Conservation (phyloP, 257 asterid species). For the Verbena officinalis region DNA sequence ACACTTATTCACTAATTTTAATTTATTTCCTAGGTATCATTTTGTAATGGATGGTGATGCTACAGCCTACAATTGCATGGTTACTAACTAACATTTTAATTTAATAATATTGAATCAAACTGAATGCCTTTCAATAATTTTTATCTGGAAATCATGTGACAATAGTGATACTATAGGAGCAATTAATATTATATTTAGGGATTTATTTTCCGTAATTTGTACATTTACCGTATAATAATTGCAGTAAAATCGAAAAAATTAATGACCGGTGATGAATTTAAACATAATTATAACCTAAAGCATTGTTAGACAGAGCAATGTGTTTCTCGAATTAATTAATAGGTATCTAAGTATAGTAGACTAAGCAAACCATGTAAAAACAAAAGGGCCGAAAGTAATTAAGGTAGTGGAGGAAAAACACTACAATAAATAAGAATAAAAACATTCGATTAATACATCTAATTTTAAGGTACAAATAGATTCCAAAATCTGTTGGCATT, state of each 20-base stretch:
- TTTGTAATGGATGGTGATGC: no score
- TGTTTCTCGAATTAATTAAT: background rate
- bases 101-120: background rate
- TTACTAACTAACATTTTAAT: no score
- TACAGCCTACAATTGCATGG: background rate
- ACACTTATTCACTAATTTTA: background rate
- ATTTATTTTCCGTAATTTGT: background rate
- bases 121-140: background rate
- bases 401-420: background rate
- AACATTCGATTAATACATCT: slow-evolving; percentile 23
- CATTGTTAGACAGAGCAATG: background rate
- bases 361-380: background rate
- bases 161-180: no score
- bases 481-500: no score
- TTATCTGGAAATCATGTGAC: background rate
- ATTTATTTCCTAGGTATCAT: background rate
- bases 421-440: background rate
- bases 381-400: slow-evolving; percentile 14
- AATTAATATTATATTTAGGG: background rate
- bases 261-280: no score
- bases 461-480: no score
- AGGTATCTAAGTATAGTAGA: background rate
- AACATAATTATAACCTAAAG: background rate
- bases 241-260: background rate
- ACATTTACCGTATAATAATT: background rate